Base-by-base conservation (phyloP, 208 protist species). In the Trypanosoma boissoni region DNA sequence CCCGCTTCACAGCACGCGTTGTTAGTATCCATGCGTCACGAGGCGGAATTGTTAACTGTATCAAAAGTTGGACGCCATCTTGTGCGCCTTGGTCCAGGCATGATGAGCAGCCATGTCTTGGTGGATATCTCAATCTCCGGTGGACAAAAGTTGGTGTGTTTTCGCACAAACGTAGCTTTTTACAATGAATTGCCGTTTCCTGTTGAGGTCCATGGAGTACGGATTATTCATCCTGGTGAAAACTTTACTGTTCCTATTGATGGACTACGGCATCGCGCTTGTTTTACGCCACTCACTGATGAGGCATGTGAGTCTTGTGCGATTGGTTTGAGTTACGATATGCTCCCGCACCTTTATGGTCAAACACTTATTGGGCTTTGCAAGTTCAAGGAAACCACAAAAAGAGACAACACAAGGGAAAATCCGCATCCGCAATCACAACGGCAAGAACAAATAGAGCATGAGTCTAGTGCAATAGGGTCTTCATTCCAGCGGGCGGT, bases 271-370 rank as follows among this genome's bases (percentile, higher is more conserved):
- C 39, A 55, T 24, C 72, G 72, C 8, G 52, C 69, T 2, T 48
- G 31, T 4, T 80, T 84, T 60, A 32, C 57, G 18, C 77, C 77
- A 3, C 26, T 67, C 12, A 58, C 58, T 14, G 44, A 18, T 27
- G 23, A 46, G 8, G 21, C 34, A 32, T 71, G 63, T 50, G 37
- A 71, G 8, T 16, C 58, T 16, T 66, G 62, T 32, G 41, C 71
- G 6, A 61, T 88, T 4, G 85, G 85, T 32, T 57, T 88, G n/a
- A 68, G 66, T 20, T 88, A 86, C 48, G 78, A 88, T 52, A 70
- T 61, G 31, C 58, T 92, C 12, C 76, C 81, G 0, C 62, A 68
- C 28, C 55, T 88, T 3, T 56, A 71, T 10, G 61, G 68, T 9
- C 58, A 80, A 12, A 74, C 67, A 1, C 72, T 88, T 29, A 64